These are phyloP conservation scores for Fagopyrum esculentum DNA, from an alignment of 148 eudicot genomes.

Conservation along the genomic window DNA sequence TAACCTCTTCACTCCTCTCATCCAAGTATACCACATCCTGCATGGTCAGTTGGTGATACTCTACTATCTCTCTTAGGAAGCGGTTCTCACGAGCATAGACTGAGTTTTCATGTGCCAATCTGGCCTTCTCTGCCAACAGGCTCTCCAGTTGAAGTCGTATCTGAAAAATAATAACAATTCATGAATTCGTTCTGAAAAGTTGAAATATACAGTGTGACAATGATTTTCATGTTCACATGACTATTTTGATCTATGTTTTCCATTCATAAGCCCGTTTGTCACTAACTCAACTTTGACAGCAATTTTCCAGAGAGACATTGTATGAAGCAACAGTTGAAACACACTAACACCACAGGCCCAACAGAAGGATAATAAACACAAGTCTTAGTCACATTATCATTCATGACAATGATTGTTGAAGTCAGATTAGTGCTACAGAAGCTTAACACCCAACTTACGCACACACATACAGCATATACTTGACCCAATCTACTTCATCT, in stretches of 20 bases:
- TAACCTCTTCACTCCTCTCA: constrained; percentile 69
- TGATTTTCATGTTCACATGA: background rate
- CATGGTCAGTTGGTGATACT: constrained; percentile 87
- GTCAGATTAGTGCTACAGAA: background rate
- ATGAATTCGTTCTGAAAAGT: background rate
- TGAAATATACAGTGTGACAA: background rate
- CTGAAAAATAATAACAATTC: constrained; percentile 25
- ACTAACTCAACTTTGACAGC: background rate
- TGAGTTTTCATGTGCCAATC: constrained; percentile 80
- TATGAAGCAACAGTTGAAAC: background rate
- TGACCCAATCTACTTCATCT: background rate
- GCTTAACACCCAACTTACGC: background rate
- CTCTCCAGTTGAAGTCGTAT: constrained; percentile 85
- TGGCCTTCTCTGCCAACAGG: constrained; percentile 79
- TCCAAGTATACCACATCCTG: constrained; percentile 81
- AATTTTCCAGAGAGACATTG: background rate
- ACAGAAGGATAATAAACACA: background rate
- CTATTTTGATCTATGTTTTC: background rate
- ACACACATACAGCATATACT: background rate
- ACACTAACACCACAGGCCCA: background rate
- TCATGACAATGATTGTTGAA: background rate
- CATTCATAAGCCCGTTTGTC: background rate
- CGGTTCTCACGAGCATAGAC: constrained; percentile 75
- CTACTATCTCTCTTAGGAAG: constrained; percentile 76
- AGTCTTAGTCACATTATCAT: background rate